Conservation (phyloP, 768 basidiomycete genomes). For the Lentinula detonsa region DNA sequence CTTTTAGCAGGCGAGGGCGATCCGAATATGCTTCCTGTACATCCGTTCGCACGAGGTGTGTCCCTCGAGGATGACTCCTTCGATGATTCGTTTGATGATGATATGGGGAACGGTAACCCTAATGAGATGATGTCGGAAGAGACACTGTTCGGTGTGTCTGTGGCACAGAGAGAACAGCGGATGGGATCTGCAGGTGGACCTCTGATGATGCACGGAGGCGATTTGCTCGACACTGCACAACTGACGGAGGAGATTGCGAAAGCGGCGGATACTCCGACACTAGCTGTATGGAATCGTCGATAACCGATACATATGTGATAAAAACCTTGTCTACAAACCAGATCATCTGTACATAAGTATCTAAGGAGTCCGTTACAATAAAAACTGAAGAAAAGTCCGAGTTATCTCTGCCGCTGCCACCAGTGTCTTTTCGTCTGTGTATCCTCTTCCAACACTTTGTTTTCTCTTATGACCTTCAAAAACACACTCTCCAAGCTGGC, state of each 20-base stretch:
- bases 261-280: slow-evolving; percentile 64
- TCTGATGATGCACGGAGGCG: slow-evolving; percentile 56
- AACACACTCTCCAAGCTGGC: slow-evolving; percentile 70
- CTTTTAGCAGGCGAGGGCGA: slow-evolving; percentile 16
- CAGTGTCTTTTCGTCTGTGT: slow-evolving; percentile 13
- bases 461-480: slow-evolving; percentile 61
- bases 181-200: slow-evolving; percentile 18
- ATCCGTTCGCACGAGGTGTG: slow-evolving; percentile 55
- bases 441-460: slow-evolving; percentile 48
- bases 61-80: slow-evolving; percentile 47
- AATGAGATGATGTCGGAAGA: slow-evolving; percentile 39
- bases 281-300: slow-evolving; percentile 20
- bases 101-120: neutral
- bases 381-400: no score
- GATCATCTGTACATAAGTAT: neutral
- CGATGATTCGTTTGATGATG: slow-evolving; percentile 48
- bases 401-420: slow-evolving; percentile 5
- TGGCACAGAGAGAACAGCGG: slow-evolving; percentile 33
- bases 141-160: slow-evolving; percentile 67
- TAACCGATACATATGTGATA: slow-evolving; percentile 11
- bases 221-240: slow-evolving; percentile 58
- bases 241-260: slow-evolving; percentile 42
- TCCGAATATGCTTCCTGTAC: slow-evolving; percentile 28
- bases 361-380: neutral
- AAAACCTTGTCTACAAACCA: no score